Base-by-base conservation (phyloP, 2,329 filamentous ascomycete species). In the Chaetothyriales sp. region DNA sequence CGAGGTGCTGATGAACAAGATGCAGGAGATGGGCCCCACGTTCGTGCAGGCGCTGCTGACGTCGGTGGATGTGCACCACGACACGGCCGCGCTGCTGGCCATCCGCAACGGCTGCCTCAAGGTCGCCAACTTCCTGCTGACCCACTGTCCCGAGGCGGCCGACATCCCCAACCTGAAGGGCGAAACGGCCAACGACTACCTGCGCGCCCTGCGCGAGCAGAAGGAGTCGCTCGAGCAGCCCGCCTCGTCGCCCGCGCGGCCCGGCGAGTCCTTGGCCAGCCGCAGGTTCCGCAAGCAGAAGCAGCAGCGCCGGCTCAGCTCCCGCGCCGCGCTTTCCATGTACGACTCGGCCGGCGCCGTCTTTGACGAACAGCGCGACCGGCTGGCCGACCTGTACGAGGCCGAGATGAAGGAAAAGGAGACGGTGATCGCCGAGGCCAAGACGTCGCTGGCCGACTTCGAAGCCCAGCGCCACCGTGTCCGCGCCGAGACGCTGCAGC, bases 81-180 rank as follows among this genome's bases (percentile, higher is more conserved):
- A 98, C 65, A 97, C 92, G 0, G 89, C 92, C 0, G 88, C 90
- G 8, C 82, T 89, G 63, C 83, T 87, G 52, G 87, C 89, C 51
- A 88, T 90, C 18, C 82, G 89, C 45, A 95, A 97, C 55, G 80
- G 79, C 61, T 94, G 89, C 59, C 83, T 95, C 51, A 85, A 92
- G 55, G 74, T 80, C 49, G 78, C 81, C n/a, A 73, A 77, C 47
- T 71, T 70, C 75, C 82, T 72, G 68, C 88, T 72, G 67, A 89
- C 65, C 33, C 83, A 90, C 48, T 88, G 89, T 54, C 89, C 89
- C 2, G 68, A 71, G 37, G 81, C 83, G 2, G 85, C 88, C 0
- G 83, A 94, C 62, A 83, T 97, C 50, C 76, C 80, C 18, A 98
- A 97, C 65, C 74, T 81, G 50, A 80, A 87, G 52, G 87, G 89